Percentiles rank a stretch among this genome's conserved stretches.
phyloP scores from a whole-genome alignment of 352 stramenopile species.

The Phytopythium vexans region DNA sequence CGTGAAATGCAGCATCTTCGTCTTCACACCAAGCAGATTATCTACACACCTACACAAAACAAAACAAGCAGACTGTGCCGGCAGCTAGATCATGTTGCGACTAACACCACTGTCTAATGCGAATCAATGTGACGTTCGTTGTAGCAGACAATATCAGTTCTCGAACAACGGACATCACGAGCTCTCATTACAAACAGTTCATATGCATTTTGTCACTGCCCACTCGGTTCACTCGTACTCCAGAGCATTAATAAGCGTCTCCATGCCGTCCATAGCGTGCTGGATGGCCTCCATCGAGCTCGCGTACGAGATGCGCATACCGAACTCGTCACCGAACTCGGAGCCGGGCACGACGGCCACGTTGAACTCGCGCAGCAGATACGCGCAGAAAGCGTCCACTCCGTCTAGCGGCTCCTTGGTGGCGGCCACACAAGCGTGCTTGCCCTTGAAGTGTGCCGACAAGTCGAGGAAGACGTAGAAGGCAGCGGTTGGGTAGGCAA shows the following conservation, averaged over 20 bases:
- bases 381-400: conserved; percentile 84
- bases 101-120: conserved; percentile 13
- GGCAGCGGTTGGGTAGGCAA: conserved; percentile 86
- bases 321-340: conserved; percentile 92
- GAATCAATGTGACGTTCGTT: not conserved
- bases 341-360: conserved; percentile 94
- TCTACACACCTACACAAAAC: too few relatives aligned
- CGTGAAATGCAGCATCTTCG: too few relatives aligned
- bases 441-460: conserved; percentile 53
- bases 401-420: conserved; percentile 28
- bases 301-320: conserved; percentile 94
- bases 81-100: conserved; percentile 32
- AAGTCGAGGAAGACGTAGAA: conserved; percentile 97
- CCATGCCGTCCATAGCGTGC: conserved; percentile 58
- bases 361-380: conserved; percentile 88
- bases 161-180: too few relatives aligned
- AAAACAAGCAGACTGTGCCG: conserved; percentile 24
- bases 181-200: too few relatives aligned
- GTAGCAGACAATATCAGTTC: too few relatives aligned
- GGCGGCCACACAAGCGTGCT: conserved; percentile 28
- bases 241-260: conserved; percentile 7
- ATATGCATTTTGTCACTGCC: too few relatives aligned
- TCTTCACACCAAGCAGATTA: too few relatives aligned
- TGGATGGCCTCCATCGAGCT: conserved; percentile 86
- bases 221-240: too few relatives aligned